Evolutionary conservation across 768 basidiomycete species (phyloP), one percentile per base, ranked within the genome.

Genomic region (Lentinula sp.): DNA sequence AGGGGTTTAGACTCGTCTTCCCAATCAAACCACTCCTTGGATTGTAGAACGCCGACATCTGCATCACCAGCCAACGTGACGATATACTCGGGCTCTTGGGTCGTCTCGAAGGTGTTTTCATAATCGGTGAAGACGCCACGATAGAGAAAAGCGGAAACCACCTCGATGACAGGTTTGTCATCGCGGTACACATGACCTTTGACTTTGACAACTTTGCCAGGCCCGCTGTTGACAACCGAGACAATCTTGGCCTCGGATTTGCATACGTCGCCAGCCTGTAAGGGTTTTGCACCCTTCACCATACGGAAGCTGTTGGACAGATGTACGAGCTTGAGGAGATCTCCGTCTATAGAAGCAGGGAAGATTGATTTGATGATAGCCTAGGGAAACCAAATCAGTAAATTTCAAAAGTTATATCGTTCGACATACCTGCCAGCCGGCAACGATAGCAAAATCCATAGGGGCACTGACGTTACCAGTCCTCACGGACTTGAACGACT

Each of bases 361-460:
- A 99, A 99, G 74, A 98, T 96, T 1, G 95, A 87, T 72, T 91
- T 93, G 90, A 98, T 99, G 75, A 99, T 98, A n/a, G 95, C 91
- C 94, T 96, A 65, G 0, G 59, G 62, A 62, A 43, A 57, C 37
- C n/a, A 65, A 1, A 37, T 23, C n/a, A 43, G 32, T 59, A 39
- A 28, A 16, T 28, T 13, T 45, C 59, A 51, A 6, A 18, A 16
- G 51, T 1, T 23, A 40, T 28, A 60, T 31, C 32, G 46, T 32
- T 23, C 43, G 56, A 74, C 88, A 62, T 70, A 94, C 95, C 88
- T 96, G 87, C 97, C 97, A 99, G 50, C 96, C 95, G 43, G 95
- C 88, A 55, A 98, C 96, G 69, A 99, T 99, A 28, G 95, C 93
- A 67, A 97, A 98, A 76, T 98, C 96, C 93, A 99, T 96, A 0